A percentile compares a stretch with the other conserved stretches of the same genome.
These are phyloP conservation scores for Gossypium sturtianum DNA, from an alignment of 345 rosid species.

Conservation along the genomic window DNA sequence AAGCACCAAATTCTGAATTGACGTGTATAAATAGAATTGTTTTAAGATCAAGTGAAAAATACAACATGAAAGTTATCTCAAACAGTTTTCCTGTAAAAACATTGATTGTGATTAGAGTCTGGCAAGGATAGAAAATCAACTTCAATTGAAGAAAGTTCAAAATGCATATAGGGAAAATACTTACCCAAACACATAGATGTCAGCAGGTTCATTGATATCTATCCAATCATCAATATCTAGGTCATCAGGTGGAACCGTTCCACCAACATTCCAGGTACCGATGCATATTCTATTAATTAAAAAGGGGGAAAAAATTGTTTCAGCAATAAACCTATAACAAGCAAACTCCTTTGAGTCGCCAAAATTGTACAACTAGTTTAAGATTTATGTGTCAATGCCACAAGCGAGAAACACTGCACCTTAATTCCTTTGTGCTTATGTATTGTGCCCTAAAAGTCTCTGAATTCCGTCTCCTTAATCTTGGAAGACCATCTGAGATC, in stretches of 20 bases:
- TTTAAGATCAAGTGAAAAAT: not conserved
- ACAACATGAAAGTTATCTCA: not conserved
- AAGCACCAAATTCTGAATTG: not conserved
- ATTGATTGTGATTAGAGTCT: not conserved
- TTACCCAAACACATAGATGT: conserved; percentile 28
- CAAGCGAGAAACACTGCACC: conserved; percentile 31
- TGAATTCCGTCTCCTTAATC: conserved; percentile 63
- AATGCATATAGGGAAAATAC: not conserved
- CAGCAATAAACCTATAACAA: not conserved
- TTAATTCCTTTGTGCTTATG: conserved; percentile 68
- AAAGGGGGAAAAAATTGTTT: not conserved
- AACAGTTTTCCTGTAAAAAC: not conserved
- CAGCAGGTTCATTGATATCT: conserved; percentile 64
- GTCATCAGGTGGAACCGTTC: conserved; percentile 69
- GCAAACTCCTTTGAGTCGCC: not conserved
- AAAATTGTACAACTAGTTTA: not conserved
- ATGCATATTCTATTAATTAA: conserved; percentile 46
- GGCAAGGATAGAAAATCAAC: not conserved
- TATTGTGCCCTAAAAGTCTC: conserved; percentile 82
- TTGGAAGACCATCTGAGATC: conserved; percentile 42
- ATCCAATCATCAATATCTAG: conserved; percentile 90
- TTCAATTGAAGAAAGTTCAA: not conserved
- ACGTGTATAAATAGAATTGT: not conserved
- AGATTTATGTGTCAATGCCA: not conserved
- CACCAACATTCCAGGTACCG: conserved; percentile 96